phyloP scores from a whole-genome alignment of 176 grass and related monocot genomes.

The Luzula sylvatica region DNA sequence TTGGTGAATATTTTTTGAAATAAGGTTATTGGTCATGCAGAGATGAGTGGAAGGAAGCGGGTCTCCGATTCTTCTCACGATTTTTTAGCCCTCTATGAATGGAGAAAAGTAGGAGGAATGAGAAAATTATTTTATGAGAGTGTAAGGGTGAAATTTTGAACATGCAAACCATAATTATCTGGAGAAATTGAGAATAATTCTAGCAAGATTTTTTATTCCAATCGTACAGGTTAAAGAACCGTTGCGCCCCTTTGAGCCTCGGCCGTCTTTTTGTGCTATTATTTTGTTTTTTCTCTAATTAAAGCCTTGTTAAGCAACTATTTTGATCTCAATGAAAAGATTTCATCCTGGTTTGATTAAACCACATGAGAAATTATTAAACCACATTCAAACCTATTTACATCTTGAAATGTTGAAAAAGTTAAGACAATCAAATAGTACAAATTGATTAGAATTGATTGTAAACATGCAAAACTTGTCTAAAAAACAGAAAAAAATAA shows the following conservation, averaged over 20 bases:
- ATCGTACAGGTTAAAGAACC: constrained; percentile 73
- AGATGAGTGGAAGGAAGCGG: constrained; percentile 34
- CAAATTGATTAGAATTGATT: neutral
- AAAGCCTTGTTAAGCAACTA: neutral
- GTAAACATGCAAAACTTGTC: too few species aligned
- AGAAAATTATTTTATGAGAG: neutral
- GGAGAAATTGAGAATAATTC: constrained; percentile 68
- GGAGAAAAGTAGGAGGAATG: neutral
- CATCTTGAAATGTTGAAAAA: too few species aligned
- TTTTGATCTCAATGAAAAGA: constrained; percentile 12
- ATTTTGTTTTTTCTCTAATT: constrained; percentile 18
- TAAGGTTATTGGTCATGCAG: constrained; percentile 34
- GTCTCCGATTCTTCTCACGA: constrained; percentile 51
- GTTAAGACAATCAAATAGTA: neutral
- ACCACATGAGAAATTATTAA: constrained; percentile 6
- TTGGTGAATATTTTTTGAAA: neutral
- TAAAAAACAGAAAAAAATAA: too few species aligned
- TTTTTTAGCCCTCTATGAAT: constrained; percentile 53
- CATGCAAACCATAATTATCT: constrained; percentile 35
- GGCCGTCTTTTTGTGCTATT: constrained; percentile 40
- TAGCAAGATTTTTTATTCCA: constrained; percentile 76
- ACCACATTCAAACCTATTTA: too few species aligned
- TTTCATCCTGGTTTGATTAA: constrained; percentile 5
- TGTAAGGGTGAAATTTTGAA: neutral
- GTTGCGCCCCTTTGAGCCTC: constrained; percentile 33